phyloP scores from a whole-genome alignment of 805 yeast genomes.

The Candida tibetensis region DNA sequence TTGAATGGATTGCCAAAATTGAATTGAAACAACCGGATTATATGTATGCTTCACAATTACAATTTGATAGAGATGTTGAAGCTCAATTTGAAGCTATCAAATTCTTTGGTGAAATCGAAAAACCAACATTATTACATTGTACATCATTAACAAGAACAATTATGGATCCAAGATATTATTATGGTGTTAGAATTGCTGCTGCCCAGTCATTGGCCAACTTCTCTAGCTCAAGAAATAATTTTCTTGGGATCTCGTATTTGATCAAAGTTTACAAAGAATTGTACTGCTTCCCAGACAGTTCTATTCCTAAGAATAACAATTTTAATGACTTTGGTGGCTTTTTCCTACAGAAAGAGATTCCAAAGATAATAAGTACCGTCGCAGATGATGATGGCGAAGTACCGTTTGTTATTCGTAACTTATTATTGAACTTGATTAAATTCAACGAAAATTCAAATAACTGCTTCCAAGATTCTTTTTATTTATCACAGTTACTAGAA shows the following conservation, averaged over 20 bases:
- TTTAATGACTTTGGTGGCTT: constrained; percentile 69
- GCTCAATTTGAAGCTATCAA: constrained; percentile 86
- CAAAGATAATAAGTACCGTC: constrained; percentile 56
- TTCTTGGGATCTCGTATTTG: constrained; percentile 71
- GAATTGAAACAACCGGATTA: constrained; percentile 87
- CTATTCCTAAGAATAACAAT: constrained; percentile 76
- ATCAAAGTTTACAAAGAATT: constrained; percentile 63
- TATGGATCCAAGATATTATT: constrained; percentile 80
- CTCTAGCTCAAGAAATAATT: constrained; percentile 59
- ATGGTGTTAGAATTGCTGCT: constrained; percentile 87
- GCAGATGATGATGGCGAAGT: constrained; percentile 61
- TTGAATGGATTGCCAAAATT: constrained; percentile 89
- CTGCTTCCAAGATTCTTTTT: constrained; percentile 68
- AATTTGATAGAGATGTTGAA: constrained; percentile 93
- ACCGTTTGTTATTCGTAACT: constrained; percentile 54
- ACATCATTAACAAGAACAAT: constrained; percentile 75
- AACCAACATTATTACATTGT: constrained; percentile 65
- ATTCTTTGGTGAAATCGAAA: constrained; percentile 60
- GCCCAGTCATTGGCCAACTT: constrained; percentile 72
- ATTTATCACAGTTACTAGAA: constrained; percentile 55
- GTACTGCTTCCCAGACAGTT: constrained; percentile 64
- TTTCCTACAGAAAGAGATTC: constrained; percentile 68
- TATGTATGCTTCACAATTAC: constrained; percentile 91
- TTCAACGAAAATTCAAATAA: constrained; percentile 86
- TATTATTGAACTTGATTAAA: constrained; percentile 67